Percentiles rank a stretch among this genome's conserved stretches.
phyloP scores from a whole-genome alignment of 2,329 filamentous ascomycete species.

The Lasiodiplodia sp. region DNA sequence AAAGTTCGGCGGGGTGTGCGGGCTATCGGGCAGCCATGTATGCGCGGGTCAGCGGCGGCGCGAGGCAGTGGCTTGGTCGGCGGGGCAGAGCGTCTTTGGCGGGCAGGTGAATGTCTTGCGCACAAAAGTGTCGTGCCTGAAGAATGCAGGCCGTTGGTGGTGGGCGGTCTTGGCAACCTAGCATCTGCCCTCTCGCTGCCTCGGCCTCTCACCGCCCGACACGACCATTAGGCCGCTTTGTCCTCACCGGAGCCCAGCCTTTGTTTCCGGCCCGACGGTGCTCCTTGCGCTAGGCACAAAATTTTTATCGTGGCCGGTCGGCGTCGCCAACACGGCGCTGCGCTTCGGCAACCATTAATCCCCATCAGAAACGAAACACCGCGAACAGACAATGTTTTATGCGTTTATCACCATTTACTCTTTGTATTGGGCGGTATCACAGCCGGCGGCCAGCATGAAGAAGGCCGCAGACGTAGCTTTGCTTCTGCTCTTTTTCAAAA shows the following conservation, averaged over 20 bases:
- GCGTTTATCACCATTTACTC: too few species aligned
- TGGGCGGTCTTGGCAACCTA: constrained; percentile 17
- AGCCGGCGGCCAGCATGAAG: too few species aligned
- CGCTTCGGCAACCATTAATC: background rate
- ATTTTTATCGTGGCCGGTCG: background rate
- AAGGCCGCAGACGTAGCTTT: too few species aligned
- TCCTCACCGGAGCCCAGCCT: background rate
- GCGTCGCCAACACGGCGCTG: background rate
- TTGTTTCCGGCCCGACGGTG: background rate
- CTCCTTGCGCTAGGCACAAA: background rate
- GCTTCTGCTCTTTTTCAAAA: too few species aligned
- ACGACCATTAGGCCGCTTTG: background rate
- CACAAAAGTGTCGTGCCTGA: constrained; percentile 16
- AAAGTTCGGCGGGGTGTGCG: constrained; percentile 23
- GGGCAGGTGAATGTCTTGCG: constrained; percentile 11
- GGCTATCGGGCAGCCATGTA: constrained; percentile 31
- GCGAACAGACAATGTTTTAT: background rate
- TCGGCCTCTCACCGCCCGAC: constrained; percentile 8
- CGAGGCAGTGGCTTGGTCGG: background rate
- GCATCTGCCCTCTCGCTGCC: background rate
- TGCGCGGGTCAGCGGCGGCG: background rate
- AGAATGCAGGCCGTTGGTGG: constrained; percentile 25
- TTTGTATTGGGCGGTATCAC: too few species aligned
- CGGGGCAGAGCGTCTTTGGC: background rate
- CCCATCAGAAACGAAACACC: background rate